Conservation (phyloP, 2,329 filamentous ascomycete species). For the Penicillium sp. region DNA sequence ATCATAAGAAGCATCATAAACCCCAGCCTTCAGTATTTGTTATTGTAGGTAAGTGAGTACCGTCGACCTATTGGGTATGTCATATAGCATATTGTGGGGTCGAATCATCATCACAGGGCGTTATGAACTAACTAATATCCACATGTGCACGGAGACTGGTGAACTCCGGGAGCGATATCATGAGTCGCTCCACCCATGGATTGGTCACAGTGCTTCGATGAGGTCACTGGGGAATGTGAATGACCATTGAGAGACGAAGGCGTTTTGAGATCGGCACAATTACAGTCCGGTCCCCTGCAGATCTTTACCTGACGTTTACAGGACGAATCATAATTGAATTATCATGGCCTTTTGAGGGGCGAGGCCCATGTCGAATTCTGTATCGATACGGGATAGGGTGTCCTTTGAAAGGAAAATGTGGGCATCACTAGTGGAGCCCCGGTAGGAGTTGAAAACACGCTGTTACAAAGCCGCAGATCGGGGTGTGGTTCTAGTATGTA, state of each 20-base stretch:
- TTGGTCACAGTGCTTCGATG: slow-evolving; percentile 14
- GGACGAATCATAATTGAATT: slow-evolving; percentile 16
- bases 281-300: slow-evolving; percentile 21
- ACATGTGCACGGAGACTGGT: slow-evolving; percentile 16
- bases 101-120: slow-evolving; percentile 7
- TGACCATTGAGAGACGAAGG: slow-evolving; percentile 10
- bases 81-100: background rate
- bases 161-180: slow-evolving; percentile 5
- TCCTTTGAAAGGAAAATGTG: slow-evolving; percentile 10
- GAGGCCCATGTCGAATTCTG: slow-evolving; percentile 12
- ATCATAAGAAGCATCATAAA: slow-evolving; percentile 19
- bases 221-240: slow-evolving; percentile 26
- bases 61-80: background rate
- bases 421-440: slow-evolving; percentile 8
- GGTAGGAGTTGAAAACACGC: slow-evolving; percentile 4
- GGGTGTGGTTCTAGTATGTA: background rate
- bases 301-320: slow-evolving; percentile 22
- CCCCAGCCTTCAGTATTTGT: background rate
- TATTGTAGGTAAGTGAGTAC: background rate
- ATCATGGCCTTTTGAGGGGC: slow-evolving; percentile 3
- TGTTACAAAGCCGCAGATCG: background rate
- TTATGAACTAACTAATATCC: slow-evolving; percentile 17
- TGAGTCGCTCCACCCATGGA: slow-evolving; percentile 12
- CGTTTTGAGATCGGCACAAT: slow-evolving; percentile 17
- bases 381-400: slow-evolving; percentile 7